These are phyloP conservation scores for Penicillium thymicola DNA, from an alignment of 2,329 filamentous ascomycete species.

Conservation along the genomic window DNA sequence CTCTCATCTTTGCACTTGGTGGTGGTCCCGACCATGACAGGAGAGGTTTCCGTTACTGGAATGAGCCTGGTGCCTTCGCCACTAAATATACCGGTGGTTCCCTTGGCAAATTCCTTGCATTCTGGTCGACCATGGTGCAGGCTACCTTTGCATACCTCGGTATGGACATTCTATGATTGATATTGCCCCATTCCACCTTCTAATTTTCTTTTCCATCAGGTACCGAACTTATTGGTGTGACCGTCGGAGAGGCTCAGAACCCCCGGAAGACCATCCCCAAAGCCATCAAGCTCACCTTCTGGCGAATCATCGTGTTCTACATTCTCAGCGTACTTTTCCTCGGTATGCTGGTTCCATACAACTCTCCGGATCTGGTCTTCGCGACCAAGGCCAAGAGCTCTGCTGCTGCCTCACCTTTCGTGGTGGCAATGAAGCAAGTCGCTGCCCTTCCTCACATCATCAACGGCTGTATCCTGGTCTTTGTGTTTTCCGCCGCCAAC, in stretches of 20 bases:
- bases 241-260: constrained; percentile 65
- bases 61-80: constrained; percentile 44
- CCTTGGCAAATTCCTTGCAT: constrained; percentile 6
- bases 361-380: constrained; percentile 52
- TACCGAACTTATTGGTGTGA: constrained; percentile 59
- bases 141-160: constrained; percentile 62
- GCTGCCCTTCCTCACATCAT: constrained; percentile 63
- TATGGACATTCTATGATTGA: constrained; percentile 55
- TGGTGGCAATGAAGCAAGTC: constrained; percentile 61
- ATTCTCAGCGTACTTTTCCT: constrained; percentile 66
- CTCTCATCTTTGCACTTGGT: constrained; percentile 75
- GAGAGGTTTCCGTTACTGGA: constrained; percentile 66
- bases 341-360: constrained; percentile 65
- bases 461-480: constrained; percentile 68
- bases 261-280: constrained; percentile 65
- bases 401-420: constrained; percentile 66
- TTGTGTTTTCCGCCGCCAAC: constrained; percentile 72
- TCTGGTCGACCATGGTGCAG: constrained; percentile 8
- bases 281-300: constrained; percentile 72
- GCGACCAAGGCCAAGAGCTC: constrained; percentile 28
- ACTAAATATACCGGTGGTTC: constrained; percentile 7
- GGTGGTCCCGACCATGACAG: constrained; percentile 68
- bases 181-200: constrained; percentile 26
- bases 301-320: constrained; percentile 70
- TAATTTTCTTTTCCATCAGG: constrained; percentile 54